Percentiles rank a stretch among this genome's conserved stretches.
phyloP scores from a whole-genome alignment of 108 stramenopile genomes.

The Nitzschia sp. region DNA sequence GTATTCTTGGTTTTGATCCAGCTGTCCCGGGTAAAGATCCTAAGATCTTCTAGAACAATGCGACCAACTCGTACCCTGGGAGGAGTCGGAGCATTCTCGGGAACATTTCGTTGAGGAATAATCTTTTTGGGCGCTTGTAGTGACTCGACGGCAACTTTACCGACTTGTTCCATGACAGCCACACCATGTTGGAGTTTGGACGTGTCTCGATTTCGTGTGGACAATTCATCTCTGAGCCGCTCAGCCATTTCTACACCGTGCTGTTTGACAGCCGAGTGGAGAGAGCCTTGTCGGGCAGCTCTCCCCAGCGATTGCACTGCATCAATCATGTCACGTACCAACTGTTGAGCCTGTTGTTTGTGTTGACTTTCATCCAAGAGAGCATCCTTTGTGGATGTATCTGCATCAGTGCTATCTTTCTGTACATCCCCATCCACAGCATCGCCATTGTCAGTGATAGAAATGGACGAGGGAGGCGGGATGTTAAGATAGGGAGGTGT shows the following conservation, averaged over 20 bases:
- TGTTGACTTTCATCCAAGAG: slow-evolving; percentile 9
- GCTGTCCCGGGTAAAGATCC: slow-evolving; percentile 55
- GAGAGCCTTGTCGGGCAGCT: slow-evolving; percentile 45
- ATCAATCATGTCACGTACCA: slow-evolving; percentile 52
- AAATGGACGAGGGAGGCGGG: neutral
- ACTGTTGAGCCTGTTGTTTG: slow-evolving; percentile 42
- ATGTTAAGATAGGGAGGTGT: slow-evolving; percentile 26
- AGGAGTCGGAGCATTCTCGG: slow-evolving; percentile 23
- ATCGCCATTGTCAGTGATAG: neutral
- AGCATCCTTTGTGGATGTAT: neutral
- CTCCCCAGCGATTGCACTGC: slow-evolving; percentile 45
- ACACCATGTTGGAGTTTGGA: slow-evolving; percentile 43
- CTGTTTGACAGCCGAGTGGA: slow-evolving; percentile 34
- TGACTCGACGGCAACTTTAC: slow-evolving; percentile 42
- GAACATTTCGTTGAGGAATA: slow-evolving; percentile 18
- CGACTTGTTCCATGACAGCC: slow-evolving; percentile 48
- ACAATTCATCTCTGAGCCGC: slow-evolving; percentile 36
- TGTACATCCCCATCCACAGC: neutral
- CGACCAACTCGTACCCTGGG: slow-evolving; percentile 45
- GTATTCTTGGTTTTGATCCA: slow-evolving; percentile 26
- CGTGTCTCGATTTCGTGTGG: slow-evolving; percentile 25
- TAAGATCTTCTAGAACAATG: slow-evolving; percentile 42
- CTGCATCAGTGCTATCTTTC: no score
- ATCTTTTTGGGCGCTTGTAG: slow-evolving; percentile 34
- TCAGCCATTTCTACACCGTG: slow-evolving; percentile 40